A percentile compares a stretch with the other conserved stretches of the same genome.
phyloP scores from a whole-genome alignment of 306 rosid genomes.

The Prunus mira region DNA sequence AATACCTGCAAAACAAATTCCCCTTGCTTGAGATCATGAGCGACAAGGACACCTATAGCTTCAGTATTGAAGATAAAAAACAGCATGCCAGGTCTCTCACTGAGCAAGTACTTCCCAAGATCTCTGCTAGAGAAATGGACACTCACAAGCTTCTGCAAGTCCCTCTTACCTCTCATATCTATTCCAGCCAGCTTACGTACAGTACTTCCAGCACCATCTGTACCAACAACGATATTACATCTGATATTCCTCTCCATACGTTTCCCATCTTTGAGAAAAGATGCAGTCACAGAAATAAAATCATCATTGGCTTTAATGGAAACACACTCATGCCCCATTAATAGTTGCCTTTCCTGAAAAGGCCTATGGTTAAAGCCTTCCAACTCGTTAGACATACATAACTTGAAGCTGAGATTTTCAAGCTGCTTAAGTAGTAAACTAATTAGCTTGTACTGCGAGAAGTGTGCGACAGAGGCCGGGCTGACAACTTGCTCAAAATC shows the following conservation, averaged over 20 bases:
- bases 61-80: slow-evolving; percentile 84
- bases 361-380: slow-evolving; percentile 29
- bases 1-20: slow-evolving; percentile 92
- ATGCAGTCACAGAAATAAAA: slow-evolving; percentile 49
- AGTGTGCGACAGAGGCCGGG: slow-evolving; percentile 89
- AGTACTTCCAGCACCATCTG: slow-evolving; percentile 90
- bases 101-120: slow-evolving; percentile 83
- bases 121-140: slow-evolving; percentile 81
- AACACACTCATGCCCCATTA: slow-evolving; percentile 82
- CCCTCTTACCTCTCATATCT: slow-evolving; percentile 78
- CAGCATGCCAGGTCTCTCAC: slow-evolving; percentile 92
- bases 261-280: slow-evolving; percentile 55
- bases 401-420: slow-evolving; percentile 56
- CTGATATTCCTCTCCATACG: slow-evolving; percentile 45
- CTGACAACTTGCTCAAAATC: slow-evolving; percentile 76
- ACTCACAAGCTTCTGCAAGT: slow-evolving; percentile 86
- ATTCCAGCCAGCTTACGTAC: slow-evolving; percentile 78
- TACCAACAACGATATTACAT: slow-evolving; percentile 67
- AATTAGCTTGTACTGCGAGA: slow-evolving; percentile 78
- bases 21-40: slow-evolving; percentile 92
- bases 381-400: slow-evolving; percentile 36
- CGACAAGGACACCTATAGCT: slow-evolving; percentile 94
- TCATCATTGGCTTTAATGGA: slow-evolving; percentile 51
- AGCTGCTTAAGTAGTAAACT: slow-evolving; percentile 64
- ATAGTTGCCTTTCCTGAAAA: slow-evolving; percentile 45